Conservation (phyloP, 495 filamentous ascomycete species). For the Trichoderma asperelloides region DNA sequence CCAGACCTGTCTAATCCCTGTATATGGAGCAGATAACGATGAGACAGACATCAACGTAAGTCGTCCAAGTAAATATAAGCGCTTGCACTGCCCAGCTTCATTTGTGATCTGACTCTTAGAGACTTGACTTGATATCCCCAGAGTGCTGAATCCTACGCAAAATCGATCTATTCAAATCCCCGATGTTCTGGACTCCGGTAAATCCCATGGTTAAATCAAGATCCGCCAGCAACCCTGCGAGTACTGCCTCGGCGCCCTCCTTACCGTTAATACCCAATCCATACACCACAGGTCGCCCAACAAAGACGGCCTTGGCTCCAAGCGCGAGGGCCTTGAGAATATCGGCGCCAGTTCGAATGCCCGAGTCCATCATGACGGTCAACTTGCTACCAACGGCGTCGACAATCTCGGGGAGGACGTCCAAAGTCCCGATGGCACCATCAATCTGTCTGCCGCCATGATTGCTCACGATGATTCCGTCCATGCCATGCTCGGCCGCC, state of each 20-base stretch:
- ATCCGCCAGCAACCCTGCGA: conserved; percentile 50
- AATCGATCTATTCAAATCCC: conserved; percentile 41
- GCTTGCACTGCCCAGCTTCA: too few species aligned
- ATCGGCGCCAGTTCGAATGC: conserved; percentile 39
- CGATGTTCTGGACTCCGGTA: conserved; percentile 43
- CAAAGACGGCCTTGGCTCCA: conserved; percentile 42
- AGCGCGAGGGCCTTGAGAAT: conserved; percentile 43
- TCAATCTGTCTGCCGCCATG: conserved; percentile 39
- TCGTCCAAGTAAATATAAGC: too few species aligned
- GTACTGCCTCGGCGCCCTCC: conserved; percentile 48
- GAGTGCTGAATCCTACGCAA: conserved; percentile 44
- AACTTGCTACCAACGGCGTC: conserved; percentile 36
- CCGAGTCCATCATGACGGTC: conserved; percentile 41
- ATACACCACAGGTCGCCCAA: conserved; percentile 43
- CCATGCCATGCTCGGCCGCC: conserved; percentile 23
- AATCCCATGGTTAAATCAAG: conserved; percentile 53
- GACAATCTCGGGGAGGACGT: conserved; percentile 37
- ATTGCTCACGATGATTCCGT: conserved; percentile 32
- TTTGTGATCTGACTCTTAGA: neutral
- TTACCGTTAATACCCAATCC: conserved; percentile 44
- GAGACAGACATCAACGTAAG: too few species aligned
- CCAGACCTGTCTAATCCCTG: too few species aligned
- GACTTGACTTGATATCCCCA: conserved; percentile 37
- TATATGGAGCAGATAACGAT: too few species aligned
- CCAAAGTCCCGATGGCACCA: conserved; percentile 33